Evolutionary conservation across 2,329 filamentous ascomycete genomes (phyloP), one percentile per base, ranked within the genome.

Genomic region (Hypomyces perniciosus): DNA sequence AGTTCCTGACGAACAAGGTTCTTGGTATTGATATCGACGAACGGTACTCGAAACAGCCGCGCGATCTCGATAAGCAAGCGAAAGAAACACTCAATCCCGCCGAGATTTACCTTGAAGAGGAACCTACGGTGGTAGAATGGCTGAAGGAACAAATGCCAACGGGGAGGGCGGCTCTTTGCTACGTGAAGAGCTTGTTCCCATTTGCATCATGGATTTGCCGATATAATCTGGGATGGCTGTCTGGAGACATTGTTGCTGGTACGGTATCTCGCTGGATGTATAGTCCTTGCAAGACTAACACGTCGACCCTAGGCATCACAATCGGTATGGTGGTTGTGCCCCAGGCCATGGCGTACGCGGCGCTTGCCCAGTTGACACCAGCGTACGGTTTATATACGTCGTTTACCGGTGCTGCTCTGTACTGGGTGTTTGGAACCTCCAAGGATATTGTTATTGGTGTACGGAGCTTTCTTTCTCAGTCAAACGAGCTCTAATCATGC

Each of bases 401-500:
- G 0, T 92, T 92, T 62, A 86, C 90, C 66, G 88, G 88, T 45
- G 86, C 88, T 31, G 69, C 89, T 47, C 75, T 90, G 47, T 92
- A 92, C 69, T 91, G 87, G 86, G 79, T 89, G 51, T 91, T 91
- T 62, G 88, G 86, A 34, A 91, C 87, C 0, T 91, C 88, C 6
- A 91, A 90, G 62, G 88, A 92, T 65, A 90, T 92, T 63, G 89
- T 87, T 8, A 90, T 91, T 52, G 87, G 87, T 28, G 73, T 75
- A 65, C 37, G 71, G 57, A 1, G 10, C 9, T 4, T 2, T 8
- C 13, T 6, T 33, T 28, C 2, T 12, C 5, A 9, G 28, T 31
- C 10, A 12, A 28, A 42, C 1, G 6, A 26, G 5, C 39, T 12
- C 6, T 33, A 8, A 35, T 37, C 5, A 6, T 39, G 40, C 35